phyloP scores from a whole-genome alignment of 2,329 filamentous ascomycete genomes.

The Claviceps humidiphila region DNA sequence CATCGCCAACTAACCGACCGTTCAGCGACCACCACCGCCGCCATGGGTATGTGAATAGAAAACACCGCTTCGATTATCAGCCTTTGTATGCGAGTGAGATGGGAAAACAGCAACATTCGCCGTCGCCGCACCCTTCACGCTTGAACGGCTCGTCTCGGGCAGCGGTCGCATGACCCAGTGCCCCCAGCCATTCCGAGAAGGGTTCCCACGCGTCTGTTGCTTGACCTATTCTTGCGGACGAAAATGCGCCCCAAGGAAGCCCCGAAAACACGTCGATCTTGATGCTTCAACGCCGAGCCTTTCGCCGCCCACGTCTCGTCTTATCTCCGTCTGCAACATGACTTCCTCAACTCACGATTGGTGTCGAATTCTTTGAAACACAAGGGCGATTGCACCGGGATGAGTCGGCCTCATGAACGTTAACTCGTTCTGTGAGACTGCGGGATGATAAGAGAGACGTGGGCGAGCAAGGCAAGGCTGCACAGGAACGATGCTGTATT shows the following conservation, averaged over 20 bases:
- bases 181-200: slow-evolving; percentile 5
- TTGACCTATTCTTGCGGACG: slow-evolving; percentile 7
- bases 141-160: neutral
- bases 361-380: slow-evolving; percentile 6
- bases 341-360: neutral
- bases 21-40: slow-evolving; percentile 29
- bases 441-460: neutral
- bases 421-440: neutral
- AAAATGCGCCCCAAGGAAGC: slow-evolving; percentile 6
- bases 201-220: slow-evolving; percentile 8
- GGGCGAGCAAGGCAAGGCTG: neutral
- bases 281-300: neutral
- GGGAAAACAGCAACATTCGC: slow-evolving; percentile 1
- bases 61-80: slow-evolving; percentile 18
- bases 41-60: slow-evolving; percentile 46
- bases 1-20: slow-evolving; percentile 29
- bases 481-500: neutral
- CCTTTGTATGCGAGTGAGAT: slow-evolving; percentile 38
- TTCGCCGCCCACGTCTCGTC: neutral
- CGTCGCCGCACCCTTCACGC: neutral
- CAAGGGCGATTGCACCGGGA: slow-evolving; percentile 5
- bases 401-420: neutral
- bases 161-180: neutral
- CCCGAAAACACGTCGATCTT: neutral
- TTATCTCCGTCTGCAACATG: neutral